Conservation (phyloP, 495 filamentous ascomycete genomes). For the Trichoderma parareesei region DNA sequence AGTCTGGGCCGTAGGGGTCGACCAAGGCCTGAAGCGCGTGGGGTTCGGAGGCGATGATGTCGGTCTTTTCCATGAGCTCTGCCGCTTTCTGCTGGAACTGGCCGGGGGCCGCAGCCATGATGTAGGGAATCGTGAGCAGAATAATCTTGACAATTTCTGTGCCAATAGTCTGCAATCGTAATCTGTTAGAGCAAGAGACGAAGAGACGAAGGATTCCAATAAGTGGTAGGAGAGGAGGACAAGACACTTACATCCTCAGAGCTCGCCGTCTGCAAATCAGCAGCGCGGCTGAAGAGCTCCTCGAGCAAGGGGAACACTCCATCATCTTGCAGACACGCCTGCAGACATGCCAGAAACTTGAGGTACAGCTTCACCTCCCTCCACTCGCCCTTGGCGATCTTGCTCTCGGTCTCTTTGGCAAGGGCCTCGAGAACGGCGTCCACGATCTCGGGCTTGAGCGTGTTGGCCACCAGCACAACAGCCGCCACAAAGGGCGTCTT, state of each 20-base stretch:
- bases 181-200: neutral
- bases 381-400: slow-evolving; percentile 68
- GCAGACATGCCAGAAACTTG: slow-evolving; percentile 77
- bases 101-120: slow-evolving; percentile 62
- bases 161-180: slow-evolving; percentile 52
- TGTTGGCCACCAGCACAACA: slow-evolving; percentile 67
- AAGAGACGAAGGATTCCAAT: neutral
- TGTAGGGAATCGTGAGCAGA: slow-evolving; percentile 84
- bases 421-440: slow-evolving; percentile 57
- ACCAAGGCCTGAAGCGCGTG: slow-evolving; percentile 76
- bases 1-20: slow-evolving; percentile 65
- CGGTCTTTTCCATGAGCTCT: slow-evolving; percentile 82
- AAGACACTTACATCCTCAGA: slow-evolving; percentile 69
- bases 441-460: slow-evolving; percentile 61
- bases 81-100: slow-evolving; percentile 58
- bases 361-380: slow-evolving; percentile 83
- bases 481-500: slow-evolving; percentile 91
- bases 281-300: slow-evolving; percentile 74
- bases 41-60: slow-evolving; percentile 77
- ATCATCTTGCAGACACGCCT: slow-evolving; percentile 69
- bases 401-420: slow-evolving; percentile 47
- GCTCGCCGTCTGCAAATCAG: slow-evolving; percentile 82
- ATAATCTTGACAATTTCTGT: slow-evolving; percentile 92
- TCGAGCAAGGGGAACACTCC: slow-evolving; percentile 81
- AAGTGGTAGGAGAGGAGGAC: neutral